These are phyloP conservation scores for Candida fluviatilis DNA, from an alignment of 805 yeast species.

Conservation along the genomic window DNA sequence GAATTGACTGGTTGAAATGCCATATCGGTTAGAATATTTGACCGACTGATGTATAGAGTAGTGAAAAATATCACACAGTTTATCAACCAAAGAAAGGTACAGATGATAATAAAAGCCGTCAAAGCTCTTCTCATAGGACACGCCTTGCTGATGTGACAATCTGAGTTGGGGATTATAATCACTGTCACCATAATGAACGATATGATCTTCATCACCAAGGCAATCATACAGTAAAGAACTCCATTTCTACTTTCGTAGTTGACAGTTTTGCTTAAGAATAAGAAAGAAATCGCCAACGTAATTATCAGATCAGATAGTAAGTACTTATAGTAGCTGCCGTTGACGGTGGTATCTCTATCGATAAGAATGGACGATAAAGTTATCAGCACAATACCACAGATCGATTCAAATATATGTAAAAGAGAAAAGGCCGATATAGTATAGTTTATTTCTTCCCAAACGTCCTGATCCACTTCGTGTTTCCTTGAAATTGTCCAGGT, in stretches of 20 bases:
- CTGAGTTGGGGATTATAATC: conserved; percentile 19
- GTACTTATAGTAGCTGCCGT: conserved; percentile 27
- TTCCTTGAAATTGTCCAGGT: conserved; percentile 18
- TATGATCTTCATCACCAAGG: conserved; percentile 29
- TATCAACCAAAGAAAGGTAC: conserved; percentile 36
- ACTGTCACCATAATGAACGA: conserved; percentile 30
- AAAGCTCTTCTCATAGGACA: conserved; percentile 33
- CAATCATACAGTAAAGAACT: conserved; percentile 34
- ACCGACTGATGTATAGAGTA: conserved; percentile 33
- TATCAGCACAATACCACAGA: conserved; percentile 24
- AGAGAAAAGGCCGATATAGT: conserved; percentile 25
- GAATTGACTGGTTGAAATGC: conserved; percentile 14
- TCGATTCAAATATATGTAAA: conserved; percentile 27
- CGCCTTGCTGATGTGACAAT: conserved; percentile 14
- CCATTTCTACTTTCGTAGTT: conserved; percentile 39
- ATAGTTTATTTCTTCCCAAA: conserved; percentile 10
- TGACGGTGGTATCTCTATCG: conserved; percentile 18
- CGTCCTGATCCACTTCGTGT: conserved; percentile 12
- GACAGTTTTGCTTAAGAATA: conserved; percentile 33
- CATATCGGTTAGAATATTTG: conserved; percentile 28
- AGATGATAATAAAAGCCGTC: conserved; percentile 33
- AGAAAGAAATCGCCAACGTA: conserved; percentile 27
- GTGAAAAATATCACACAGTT: conserved; percentile 36
- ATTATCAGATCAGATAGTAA: conserved; percentile 34
- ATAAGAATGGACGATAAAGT: conserved; percentile 23